phyloP scores from a whole-genome alignment of 164 flowering plant species.

The Liriodendron chinense region DNA sequence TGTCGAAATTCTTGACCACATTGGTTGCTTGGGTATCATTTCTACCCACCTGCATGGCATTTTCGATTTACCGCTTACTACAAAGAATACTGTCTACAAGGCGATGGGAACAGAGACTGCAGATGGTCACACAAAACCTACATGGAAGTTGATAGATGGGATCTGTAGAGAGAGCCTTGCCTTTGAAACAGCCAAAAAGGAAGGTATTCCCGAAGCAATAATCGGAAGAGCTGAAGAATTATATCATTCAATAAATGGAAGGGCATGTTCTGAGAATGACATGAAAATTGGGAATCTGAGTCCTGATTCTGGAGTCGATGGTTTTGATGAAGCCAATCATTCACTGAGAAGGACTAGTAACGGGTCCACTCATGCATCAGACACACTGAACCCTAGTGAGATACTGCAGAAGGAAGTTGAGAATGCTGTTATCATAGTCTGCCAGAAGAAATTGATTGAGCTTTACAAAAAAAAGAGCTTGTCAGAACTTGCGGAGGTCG shows the following conservation, averaged over 20 bases:
- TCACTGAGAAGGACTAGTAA: slow-evolving; percentile 9
- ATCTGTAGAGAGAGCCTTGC: slow-evolving; percentile 95
- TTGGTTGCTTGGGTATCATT: slow-evolving; percentile 87
- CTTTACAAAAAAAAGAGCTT: slow-evolving; percentile 37
- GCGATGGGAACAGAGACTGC: slow-evolving; percentile 80
- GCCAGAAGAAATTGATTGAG: slow-evolving; percentile 54
- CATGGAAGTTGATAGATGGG: slow-evolving; percentile 91
- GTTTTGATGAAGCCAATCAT: slow-evolving; percentile 20
- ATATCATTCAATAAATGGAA: slow-evolving; percentile 44
- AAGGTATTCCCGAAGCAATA: slow-evolving; percentile 77
- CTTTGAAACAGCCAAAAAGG: slow-evolving; percentile 86
- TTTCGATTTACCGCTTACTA: slow-evolving; percentile 62
- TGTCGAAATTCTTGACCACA: slow-evolving; percentile 69
- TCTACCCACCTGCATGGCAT: slow-evolving; percentile 96
- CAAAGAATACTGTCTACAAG: slow-evolving; percentile 52
- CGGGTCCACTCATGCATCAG: background rate
- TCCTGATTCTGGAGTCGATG: slow-evolving; percentile 6
- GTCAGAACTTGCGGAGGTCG: slow-evolving; percentile 35
- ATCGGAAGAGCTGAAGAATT: slow-evolving; percentile 80
- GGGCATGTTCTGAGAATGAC: slow-evolving; percentile 17
- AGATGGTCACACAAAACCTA: slow-evolving; percentile 70
- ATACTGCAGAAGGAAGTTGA: slow-evolving; percentile 42
- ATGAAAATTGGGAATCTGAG: slow-evolving; percentile 5
- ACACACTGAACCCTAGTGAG: slow-evolving; percentile 22
- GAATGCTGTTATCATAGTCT: slow-evolving; percentile 43